Evolutionary conservation across 129 eudicot genomes (phyloP).

Genomic region (Smallanthus sonchifolius): DNA sequence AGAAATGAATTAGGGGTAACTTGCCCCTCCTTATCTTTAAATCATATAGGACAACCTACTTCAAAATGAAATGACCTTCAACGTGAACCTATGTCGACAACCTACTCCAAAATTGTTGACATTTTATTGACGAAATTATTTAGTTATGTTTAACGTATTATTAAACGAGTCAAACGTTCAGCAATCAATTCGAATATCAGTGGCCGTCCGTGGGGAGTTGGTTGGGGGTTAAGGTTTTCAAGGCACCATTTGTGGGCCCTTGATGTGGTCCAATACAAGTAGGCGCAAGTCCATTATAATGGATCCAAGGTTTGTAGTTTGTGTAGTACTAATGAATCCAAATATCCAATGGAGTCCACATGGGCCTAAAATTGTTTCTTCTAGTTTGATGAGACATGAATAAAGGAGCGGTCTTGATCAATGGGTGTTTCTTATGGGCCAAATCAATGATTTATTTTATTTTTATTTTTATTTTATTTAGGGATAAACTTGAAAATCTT

Average conservation of each 20-base stretch:
- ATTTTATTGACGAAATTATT: too few relatives aligned
- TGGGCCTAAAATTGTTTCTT: background rate
- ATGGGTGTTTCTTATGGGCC: background rate
- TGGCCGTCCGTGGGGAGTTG: too few relatives aligned
- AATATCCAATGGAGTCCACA: background rate
- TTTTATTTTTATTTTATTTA: too few relatives aligned
- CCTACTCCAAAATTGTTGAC: too few relatives aligned
- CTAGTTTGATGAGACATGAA: background rate
- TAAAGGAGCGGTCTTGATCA: background rate
- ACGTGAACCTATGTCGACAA: background rate
- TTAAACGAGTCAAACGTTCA: too few relatives aligned
- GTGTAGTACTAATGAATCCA: background rate
- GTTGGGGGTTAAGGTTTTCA: too few relatives aligned
- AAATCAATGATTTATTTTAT: too few relatives aligned
- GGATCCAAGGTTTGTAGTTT: background rate
- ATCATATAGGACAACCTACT: background rate
- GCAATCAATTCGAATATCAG: background rate
- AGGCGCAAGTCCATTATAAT: background rate
- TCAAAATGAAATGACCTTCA: background rate
- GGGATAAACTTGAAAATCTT: too few relatives aligned
- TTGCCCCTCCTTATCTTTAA: background rate
- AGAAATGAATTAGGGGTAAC: background rate
- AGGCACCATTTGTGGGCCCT: background rate
- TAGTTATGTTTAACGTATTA: too few relatives aligned
- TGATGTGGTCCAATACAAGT: background rate